phyloP scores from a whole-genome alignment of 352 stramenopile genomes.

The Globisporangium iwayamae region DNA sequence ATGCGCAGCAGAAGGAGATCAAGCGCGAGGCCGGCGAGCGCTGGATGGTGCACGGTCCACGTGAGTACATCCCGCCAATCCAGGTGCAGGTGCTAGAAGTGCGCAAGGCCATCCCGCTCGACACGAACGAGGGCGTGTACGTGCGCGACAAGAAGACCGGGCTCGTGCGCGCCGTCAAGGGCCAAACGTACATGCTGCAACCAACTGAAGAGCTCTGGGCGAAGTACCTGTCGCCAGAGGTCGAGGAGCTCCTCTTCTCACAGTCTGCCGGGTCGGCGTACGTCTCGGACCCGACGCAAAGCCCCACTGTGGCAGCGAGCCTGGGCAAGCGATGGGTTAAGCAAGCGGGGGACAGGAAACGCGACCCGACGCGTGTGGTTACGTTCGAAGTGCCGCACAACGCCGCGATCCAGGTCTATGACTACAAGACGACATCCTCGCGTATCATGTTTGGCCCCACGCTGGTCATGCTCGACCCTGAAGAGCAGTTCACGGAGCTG shows the following conservation, averaged over 20 bases:
- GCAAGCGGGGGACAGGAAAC: conserved; percentile 7
- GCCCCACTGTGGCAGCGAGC: conserved; percentile 11
- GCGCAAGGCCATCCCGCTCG: conserved; percentile 70
- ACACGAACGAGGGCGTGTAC: conserved; percentile 79
- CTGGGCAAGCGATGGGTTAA: not conserved
- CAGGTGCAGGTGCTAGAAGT: conserved; percentile 74
- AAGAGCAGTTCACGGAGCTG: conserved; percentile 83
- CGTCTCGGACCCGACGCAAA: conserved; percentile 40
- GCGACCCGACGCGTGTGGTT: conserved; percentile 64
- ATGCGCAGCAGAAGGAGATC: conserved; percentile 26
- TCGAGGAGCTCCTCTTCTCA: conserved; percentile 59
- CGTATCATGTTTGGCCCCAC: conserved; percentile 80
- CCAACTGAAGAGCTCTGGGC: conserved; percentile 73
- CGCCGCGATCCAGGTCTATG: conserved; percentile 76
- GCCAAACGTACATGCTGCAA: conserved; percentile 81
- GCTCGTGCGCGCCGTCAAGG: conserved; percentile 67
- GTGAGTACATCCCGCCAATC: conserved; percentile 78
- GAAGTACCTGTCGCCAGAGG: conserved; percentile 57
- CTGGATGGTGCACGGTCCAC: conserved; percentile 79
- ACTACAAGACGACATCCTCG: conserved; percentile 81
- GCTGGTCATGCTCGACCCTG: conserved; percentile 75
- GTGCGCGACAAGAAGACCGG: conserved; percentile 75
- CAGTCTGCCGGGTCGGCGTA: conserved; percentile 60
- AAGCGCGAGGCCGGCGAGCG: conserved; percentile 64
- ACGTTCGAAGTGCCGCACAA: conserved; percentile 84